Base-by-base conservation (phyloP, 129 eudicot species). In the Cynara cardunculus region DNA sequence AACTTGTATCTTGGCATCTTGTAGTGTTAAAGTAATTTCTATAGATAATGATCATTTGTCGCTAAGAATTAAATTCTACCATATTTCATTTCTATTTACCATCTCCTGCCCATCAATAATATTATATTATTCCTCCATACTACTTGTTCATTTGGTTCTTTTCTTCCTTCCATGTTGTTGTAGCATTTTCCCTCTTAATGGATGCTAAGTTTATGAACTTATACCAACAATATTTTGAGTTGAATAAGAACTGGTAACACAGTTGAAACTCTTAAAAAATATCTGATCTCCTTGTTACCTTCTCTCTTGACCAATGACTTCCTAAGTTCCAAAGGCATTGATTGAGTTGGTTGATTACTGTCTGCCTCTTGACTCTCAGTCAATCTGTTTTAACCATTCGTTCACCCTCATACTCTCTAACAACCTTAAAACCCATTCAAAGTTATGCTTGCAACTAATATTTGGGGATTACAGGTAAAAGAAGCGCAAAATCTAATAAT, bases 291-390 rank as follows among this genome's bases (percentile, higher is more conserved):
- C 11, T 30, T 59, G 41, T 56, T 59, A 19, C 70, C 21, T 75
- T 19, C 70, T 56, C 31, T 75, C 53, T 75, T 75, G 79, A 49
- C 44, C 69, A 74, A 74, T 26, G 18, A 8, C 69, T 74, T 49
- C 30, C 59, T 24, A 64, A 21, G 69, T 16, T 64, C 27, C 13
- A 30, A 16, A 49, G 78, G 39, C 44, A 27, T 28, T 21, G n/a
- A 46, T 79, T 32, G 71, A 71, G 25, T 53, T 71, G 6, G 77
- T 4, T 71, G 31, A 34, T 32, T 14, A 46, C n/a, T 22, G 53
- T 78, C 69, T 46, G 67, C 28, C 46, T 68, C 75, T 41, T 31
- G 2, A 31, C 62, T 77, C 73, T 64, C 8, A 22, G 73, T 37
- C 11, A 8, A 24, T 65, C 16, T 64, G 28, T 78, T 67, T 18